A percentile compares a stretch with the other conserved stretches of the same genome.
phyloP scores from a whole-genome alignment of 805 yeast genomes.

The Ascoidea rubescens region DNA sequence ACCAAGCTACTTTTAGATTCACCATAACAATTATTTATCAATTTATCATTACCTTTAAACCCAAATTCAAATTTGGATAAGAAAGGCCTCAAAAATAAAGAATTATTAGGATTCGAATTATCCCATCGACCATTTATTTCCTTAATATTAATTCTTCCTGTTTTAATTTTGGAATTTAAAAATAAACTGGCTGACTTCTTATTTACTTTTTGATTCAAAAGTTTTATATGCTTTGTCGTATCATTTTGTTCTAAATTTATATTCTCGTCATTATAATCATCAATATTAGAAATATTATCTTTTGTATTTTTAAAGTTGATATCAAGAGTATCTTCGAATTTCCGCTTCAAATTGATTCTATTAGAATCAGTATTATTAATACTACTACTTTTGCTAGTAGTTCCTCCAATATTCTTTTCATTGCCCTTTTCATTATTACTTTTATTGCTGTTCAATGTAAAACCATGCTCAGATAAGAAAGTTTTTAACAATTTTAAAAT shows the following conservation, averaged over 20 bases:
- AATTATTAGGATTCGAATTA: background rate
- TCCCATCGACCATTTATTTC: background rate
- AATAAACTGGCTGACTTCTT: background rate
- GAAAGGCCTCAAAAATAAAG: conserved; percentile 1
- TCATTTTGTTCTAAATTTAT: too few species aligned
- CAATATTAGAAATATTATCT: background rate
- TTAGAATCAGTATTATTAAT: background rate
- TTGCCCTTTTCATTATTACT: too few species aligned
- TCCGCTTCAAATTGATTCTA: background rate
- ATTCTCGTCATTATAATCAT: background rate
- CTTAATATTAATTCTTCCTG: background rate
- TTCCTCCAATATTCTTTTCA: too few species aligned
- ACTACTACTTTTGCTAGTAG: too few species aligned
- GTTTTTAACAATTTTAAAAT: conserved; percentile 17
- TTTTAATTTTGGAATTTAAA: background rate
- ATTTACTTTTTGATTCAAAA: background rate
- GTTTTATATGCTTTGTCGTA: background rate
- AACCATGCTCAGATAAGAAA: conserved; percentile 17
- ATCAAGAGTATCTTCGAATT: background rate
- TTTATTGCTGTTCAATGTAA: conserved; percentile 1
- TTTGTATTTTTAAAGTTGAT: background rate
- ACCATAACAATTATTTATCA: too few species aligned
- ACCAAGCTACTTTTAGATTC: too few species aligned
- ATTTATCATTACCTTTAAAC: too few species aligned
- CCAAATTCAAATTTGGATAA: background rate